phyloP scores from a whole-genome alignment of 1,284 basidiomycete species.

The Ceratobasidium sp. region DNA sequence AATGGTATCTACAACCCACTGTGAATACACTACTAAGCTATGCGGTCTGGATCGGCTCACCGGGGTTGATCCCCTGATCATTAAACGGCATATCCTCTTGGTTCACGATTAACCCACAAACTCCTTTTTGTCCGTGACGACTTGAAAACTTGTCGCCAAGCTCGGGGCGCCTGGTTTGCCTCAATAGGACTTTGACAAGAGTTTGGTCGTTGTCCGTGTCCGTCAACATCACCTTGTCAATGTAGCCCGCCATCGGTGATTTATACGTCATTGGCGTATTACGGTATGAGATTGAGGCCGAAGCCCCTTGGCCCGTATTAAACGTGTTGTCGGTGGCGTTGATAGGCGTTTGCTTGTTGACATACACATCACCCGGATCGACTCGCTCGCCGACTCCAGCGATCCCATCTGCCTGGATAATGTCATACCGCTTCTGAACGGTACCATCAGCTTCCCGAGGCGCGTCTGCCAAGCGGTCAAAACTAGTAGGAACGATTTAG shows the following conservation, averaged over 20 bases:
- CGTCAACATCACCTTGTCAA: conserved; percentile 98
- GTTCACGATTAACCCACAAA: conserved; percentile 96
- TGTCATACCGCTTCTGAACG: conserved; percentile 82
- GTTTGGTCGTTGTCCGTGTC: conserved; percentile 95
- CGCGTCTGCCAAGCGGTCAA: conserved; percentile 92
- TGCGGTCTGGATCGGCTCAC: conserved; percentile 53
- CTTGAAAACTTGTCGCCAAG: conserved; percentile 99
- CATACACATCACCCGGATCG: conserved; percentile 90
- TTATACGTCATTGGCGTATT: conserved; percentile 91
- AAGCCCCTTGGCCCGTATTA: conserved; percentile 63
- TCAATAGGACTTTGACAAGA: conserved; percentile 97
- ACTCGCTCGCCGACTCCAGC: conserved; percentile 94
- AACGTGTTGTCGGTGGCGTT: conserved; percentile 78
- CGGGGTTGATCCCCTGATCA: conserved; percentile 91
- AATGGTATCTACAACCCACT: conserved; percentile 76
- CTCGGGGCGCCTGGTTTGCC: conserved; percentile 95
- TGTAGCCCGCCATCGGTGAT: conserved; percentile 87
- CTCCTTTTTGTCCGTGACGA: conserved; percentile 98
- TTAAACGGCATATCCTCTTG: conserved; percentile 99
- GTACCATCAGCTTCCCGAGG: conserved; percentile 82
- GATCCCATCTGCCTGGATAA: conserved; percentile 89
- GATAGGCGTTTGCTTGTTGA: conserved; percentile 95
- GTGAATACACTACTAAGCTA: neutral
- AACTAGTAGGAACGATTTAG: conserved; percentile 56
- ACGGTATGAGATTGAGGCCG: conserved; percentile 81